Conservation (phyloP, 306 rosid genomes). For the Sesbania bispinosa region DNA sequence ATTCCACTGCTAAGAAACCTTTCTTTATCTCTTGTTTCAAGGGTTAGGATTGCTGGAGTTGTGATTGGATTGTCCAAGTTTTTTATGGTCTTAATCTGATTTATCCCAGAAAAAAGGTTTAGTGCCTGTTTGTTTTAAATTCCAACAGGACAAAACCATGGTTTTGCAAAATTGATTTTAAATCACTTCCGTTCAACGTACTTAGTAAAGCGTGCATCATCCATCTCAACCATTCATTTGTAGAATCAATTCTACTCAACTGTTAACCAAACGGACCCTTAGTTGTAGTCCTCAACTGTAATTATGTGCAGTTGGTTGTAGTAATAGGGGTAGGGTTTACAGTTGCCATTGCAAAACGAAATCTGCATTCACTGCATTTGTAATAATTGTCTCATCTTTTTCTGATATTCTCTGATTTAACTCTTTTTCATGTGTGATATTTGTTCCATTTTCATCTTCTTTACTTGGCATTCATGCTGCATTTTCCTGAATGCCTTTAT, state of each 20-base stretch:
- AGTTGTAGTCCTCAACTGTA: not conserved
- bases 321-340: not conserved
- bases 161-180: too few relatives aligned
- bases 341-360: constrained; percentile 10
- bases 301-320: not conserved
- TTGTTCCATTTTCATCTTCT: not conserved
- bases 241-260: too few relatives aligned
- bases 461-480: not conserved
- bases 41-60: not conserved
- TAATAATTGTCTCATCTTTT: not conserved
- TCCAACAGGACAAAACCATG: too few relatives aligned
- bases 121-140: too few relatives aligned
- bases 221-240: too few relatives aligned
- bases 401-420: constrained; percentile 8
- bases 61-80: constrained; percentile 4
- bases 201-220: too few relatives aligned
- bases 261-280: too few relatives aligned
- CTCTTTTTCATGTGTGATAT: not conserved
- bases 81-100: not conserved
- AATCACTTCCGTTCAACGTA: too few relatives aligned
- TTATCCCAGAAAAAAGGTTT: not conserved
- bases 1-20: not conserved
- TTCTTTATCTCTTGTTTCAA: not conserved
- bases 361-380: not conserved
- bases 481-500: constrained; percentile 14